Evolutionary conservation across 768 basidiomycete species (phyloP).

Genomic region (Cantharellus anzutake): DNA sequence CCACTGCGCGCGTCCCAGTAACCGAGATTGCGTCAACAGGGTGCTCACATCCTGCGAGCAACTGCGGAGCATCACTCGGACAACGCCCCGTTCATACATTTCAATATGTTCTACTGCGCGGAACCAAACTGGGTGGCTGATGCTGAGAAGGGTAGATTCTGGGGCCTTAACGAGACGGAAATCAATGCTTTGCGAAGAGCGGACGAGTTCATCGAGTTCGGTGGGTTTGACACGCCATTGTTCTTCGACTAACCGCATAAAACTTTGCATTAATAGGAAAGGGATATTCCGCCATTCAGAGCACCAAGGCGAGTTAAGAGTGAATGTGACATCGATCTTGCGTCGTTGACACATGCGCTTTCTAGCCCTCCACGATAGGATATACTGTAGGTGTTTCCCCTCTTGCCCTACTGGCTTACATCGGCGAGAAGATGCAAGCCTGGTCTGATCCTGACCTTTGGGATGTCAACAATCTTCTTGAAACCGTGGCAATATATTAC

Average conservation of each 20-base stretch:
- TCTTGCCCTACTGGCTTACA: conserved; percentile 10
- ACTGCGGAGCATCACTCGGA: conserved; percentile 7
- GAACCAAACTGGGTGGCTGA: not conserved
- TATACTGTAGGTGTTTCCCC: conserved; percentile 10
- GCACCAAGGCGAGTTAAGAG: not conserved
- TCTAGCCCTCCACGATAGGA: conserved; percentile 12
- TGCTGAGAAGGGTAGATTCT: not conserved
- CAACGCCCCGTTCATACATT: conserved; percentile 8
- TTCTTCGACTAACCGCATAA: not conserved
- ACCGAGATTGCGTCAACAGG: not conserved
- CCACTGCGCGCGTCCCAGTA: not conserved
- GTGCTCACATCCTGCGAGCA: conserved; percentile 7
- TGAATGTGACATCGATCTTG: not conserved
- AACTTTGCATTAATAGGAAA: not conserved
- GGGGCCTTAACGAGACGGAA: not conserved
- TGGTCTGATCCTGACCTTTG: conserved; percentile 10
- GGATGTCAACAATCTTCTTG: conserved; percentile 8
- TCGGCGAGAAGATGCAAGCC: conserved; percentile 11
- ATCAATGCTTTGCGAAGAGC: not conserved
- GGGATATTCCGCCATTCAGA: not conserved
- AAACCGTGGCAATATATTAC: conserved; percentile 11
- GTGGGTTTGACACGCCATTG: not conserved
- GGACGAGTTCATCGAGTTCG: not conserved
- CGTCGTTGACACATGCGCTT: not conserved
- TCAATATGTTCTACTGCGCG: conserved; percentile 11